These are phyloP conservation scores for Striga asiatica DNA, from an alignment of 257 asterid species.

Conservation along the genomic window DNA sequence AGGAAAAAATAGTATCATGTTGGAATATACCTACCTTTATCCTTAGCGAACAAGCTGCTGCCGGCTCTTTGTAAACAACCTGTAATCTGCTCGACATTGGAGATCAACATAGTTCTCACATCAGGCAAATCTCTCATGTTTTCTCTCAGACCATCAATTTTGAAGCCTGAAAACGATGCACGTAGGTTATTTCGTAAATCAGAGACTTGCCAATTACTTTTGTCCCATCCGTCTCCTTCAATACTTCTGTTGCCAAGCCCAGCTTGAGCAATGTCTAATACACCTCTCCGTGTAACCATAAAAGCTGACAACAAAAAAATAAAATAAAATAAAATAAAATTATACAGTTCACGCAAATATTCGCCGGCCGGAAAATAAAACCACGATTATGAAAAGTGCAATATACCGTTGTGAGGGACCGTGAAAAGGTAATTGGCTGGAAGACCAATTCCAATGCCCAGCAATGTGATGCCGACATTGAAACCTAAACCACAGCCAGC, in stretches of 20 bases:
- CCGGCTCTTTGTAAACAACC: constrained; percentile 31
- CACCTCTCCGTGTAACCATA: constrained; percentile 32
- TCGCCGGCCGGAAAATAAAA: background rate
- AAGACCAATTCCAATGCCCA: constrained; percentile 81
- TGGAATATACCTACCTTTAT: constrained; percentile 28
- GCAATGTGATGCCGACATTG: constrained; percentile 68
- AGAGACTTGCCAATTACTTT: no score
- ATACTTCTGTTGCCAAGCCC: constrained; percentile 22
- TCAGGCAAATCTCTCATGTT: constrained; percentile 31
- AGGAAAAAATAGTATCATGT: background rate
- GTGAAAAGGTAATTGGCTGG: constrained; percentile 49
- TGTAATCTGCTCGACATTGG: constrained; percentile 25
- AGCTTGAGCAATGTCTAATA: constrained; percentile 33
- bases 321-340: no score
- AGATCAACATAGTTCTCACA: constrained; percentile 23
- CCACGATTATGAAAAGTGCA: background rate
- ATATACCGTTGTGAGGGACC: constrained; percentile 51
- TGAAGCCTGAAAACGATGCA: no score
- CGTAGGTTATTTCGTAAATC: no score
- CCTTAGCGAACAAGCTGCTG: constrained; percentile 25
- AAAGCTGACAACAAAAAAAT: constrained; percentile 32
- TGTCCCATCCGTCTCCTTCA: no score
- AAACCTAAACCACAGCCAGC: constrained; percentile 96
- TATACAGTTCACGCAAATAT: no score
- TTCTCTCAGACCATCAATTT: no score